These are phyloP conservation scores for Penicillium sp. DNA, from an alignment of 2,329 filamentous ascomycete genomes.

Conservation along the genomic window DNA sequence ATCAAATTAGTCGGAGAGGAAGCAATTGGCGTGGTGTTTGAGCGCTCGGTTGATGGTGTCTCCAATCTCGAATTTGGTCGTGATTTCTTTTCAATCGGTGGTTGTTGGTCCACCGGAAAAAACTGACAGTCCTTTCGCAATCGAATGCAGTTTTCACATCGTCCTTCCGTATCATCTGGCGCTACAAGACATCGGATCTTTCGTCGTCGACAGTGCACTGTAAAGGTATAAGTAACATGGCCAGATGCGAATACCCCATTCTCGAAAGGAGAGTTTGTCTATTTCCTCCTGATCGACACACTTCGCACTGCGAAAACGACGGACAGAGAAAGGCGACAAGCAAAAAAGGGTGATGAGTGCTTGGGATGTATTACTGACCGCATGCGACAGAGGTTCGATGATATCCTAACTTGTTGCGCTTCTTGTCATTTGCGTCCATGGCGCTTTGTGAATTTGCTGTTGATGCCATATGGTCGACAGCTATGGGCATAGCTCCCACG, in stretches of 20 bases:
- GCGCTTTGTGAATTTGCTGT: conserved; percentile 34
- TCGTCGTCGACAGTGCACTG: conserved; percentile 86
- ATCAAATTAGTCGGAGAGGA: conserved; percentile 41
- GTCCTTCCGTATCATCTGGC: conserved; percentile 67
- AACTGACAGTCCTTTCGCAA: conserved; percentile 95
- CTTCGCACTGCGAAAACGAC: background rate
- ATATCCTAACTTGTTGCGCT: conserved; percentile 90
- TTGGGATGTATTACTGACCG: conserved; percentile 63
- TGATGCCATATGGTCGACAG: conserved; percentile 36
- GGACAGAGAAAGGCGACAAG: conserved; percentile 1
- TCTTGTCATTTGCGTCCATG: conserved; percentile 57
- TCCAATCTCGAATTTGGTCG: conserved; percentile 49
- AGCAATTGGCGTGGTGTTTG: conserved; percentile 48
- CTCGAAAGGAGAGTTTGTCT: background rate
- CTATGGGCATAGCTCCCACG: conserved; percentile 42
- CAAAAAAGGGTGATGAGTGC: background rate
- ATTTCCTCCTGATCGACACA: background rate
- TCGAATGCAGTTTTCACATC: conserved; percentile 89
- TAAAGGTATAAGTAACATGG: conserved; percentile 23
- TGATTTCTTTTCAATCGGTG: conserved; percentile 51
- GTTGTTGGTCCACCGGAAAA: conserved; percentile 79
- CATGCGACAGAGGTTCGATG: conserved; percentile 94
- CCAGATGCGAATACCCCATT: conserved; percentile 5
- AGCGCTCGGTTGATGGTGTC: conserved; percentile 45
- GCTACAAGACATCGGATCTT: conserved; percentile 90